A percentile compares a stretch with the other conserved stretches of the same genome.
phyloP scores from a whole-genome alignment of 2,329 filamentous ascomycete species.

The Rutstroemia sp. region DNA sequence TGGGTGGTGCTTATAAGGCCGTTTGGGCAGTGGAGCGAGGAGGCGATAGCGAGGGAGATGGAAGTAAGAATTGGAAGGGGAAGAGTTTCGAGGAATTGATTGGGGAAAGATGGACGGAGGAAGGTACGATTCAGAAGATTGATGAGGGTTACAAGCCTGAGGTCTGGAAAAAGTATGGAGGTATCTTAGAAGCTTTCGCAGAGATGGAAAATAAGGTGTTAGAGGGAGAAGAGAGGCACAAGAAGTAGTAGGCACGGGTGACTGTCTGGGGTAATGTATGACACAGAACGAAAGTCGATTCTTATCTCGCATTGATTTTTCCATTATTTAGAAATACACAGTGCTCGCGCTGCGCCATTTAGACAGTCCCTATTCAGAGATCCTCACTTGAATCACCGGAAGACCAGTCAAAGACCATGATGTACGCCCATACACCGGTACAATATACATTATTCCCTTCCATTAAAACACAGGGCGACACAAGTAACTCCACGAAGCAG shows the following conservation, averaged over 20 bases:
- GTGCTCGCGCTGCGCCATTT: too few species aligned
- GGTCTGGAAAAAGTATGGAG: slow-evolving; percentile 70
- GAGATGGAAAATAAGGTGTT: slow-evolving; percentile 65
- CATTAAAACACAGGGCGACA: too few species aligned
- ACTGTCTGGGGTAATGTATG: neutral
- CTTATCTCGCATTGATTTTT: too few species aligned
- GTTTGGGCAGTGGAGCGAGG: slow-evolving; percentile 78
- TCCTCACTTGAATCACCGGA: too few species aligned
- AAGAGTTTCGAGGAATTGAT: slow-evolving; percentile 89
- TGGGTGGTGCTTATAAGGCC: slow-evolving; percentile 93
- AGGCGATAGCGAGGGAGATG: neutral
- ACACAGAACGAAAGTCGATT: neutral
- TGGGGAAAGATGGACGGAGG: slow-evolving; percentile 76
- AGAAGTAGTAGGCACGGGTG: neutral
- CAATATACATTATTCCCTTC: too few species aligned
- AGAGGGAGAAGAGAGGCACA: slow-evolving; percentile 30
- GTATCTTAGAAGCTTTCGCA: slow-evolving; percentile 68
- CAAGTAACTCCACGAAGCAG: too few species aligned
- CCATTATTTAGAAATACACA: neutral
- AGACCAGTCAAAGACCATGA: too few species aligned
- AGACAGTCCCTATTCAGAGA: too few species aligned
- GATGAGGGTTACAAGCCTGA: slow-evolving; percentile 72
- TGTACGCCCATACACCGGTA: too few species aligned
- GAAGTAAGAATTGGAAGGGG: slow-evolving; percentile 15
- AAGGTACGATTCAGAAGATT: slow-evolving; percentile 73